Conservation (phyloP, 2,329 filamentous ascomycete genomes). For the Nigrospora oryzae region DNA sequence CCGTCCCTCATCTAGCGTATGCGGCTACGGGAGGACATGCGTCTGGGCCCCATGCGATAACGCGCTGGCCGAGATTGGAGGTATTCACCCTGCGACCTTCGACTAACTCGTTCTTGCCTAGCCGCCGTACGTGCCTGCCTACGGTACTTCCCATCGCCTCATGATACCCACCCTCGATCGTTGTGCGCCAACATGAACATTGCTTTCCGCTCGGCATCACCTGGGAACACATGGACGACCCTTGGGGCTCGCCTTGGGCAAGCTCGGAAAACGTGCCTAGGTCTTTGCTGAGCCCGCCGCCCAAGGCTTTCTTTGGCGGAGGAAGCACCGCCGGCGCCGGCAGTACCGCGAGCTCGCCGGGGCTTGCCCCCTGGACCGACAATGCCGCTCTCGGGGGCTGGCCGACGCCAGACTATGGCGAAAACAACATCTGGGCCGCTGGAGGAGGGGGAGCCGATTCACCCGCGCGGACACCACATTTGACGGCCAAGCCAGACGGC, state of each 20-base stretch:
- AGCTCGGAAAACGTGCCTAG: conserved; percentile 27
- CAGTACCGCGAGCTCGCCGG: conserved; percentile 16
- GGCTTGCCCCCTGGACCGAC: conserved; percentile 32
- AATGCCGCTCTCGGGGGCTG: conserved; percentile 29
- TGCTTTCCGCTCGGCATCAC: conserved; percentile 12
- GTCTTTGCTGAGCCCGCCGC: conserved; percentile 29
- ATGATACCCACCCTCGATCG: neutral
- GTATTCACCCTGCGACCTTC: neutral
- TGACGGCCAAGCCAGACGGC: conserved; percentile 19
- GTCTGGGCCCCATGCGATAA: no score
- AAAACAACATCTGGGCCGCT: conserved; percentile 18
- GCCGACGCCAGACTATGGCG: conserved; percentile 19
- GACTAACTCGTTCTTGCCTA: neutral
- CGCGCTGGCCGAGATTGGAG: no score
- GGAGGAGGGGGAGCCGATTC: conserved; percentile 22
- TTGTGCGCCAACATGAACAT: conserved; percentile 18
- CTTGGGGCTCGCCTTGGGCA: conserved; percentile 54
- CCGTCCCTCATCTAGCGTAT: no score
- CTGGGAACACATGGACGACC: conserved; percentile 46
- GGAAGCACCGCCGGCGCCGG: neutral
- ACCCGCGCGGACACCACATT: conserved; percentile 16
- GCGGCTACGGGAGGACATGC: no score
- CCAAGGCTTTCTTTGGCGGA: conserved; percentile 29
- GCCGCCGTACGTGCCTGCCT: no score
- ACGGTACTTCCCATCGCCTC: no score